phyloP scores from a whole-genome alignment of 1,284 basidiomycete species.

The Ganoderma leucocontextum region DNA sequence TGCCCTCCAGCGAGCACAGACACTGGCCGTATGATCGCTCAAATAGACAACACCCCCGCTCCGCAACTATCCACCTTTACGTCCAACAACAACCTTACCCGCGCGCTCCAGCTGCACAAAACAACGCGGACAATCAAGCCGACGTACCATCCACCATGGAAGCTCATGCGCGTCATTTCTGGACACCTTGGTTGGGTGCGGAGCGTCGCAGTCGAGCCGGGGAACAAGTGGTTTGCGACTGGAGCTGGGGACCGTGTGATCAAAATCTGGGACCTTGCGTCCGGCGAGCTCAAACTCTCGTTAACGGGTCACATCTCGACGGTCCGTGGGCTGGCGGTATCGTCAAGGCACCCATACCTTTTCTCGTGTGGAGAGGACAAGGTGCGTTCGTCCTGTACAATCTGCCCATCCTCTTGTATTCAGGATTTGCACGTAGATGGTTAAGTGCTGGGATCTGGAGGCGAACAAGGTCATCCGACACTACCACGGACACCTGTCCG shows the following conservation, averaged over 20 bases:
- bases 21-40: constrained; percentile 69
- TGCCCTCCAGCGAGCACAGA: constrained; percentile 51
- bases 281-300: constrained; percentile 93
- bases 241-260: constrained; percentile 98
- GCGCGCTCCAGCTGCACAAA: constrained; percentile 90
- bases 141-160: constrained; percentile 95
- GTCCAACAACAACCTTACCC: constrained; percentile 74
- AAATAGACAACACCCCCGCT: constrained; percentile 73
- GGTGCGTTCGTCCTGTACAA: constrained; percentile 48
- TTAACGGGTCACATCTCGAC: constrained; percentile 98
- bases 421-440: constrained; percentile 71
- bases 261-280: constrained; percentile 99
- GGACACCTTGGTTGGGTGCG: constrained; percentile 99
- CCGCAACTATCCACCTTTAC: constrained; percentile 72
- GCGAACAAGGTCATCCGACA: constrained; percentile 99
- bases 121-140: constrained; percentile 93
- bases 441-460: constrained; percentile 99
- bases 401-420: neutral
- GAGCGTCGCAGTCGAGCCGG: constrained; percentile 94
- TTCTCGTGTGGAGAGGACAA: constrained; percentile 99
- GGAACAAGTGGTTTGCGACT: constrained; percentile 98
- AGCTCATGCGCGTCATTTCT: constrained; percentile 95
- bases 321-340: constrained; percentile 93
- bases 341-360: constrained; percentile 92
- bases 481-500: constrained; percentile 97